Evolutionary conservation across 106 monocot genomes (phyloP), one percentile per base, ranked within the genome.

Genomic region (Dendrobium catenatum): DNA sequence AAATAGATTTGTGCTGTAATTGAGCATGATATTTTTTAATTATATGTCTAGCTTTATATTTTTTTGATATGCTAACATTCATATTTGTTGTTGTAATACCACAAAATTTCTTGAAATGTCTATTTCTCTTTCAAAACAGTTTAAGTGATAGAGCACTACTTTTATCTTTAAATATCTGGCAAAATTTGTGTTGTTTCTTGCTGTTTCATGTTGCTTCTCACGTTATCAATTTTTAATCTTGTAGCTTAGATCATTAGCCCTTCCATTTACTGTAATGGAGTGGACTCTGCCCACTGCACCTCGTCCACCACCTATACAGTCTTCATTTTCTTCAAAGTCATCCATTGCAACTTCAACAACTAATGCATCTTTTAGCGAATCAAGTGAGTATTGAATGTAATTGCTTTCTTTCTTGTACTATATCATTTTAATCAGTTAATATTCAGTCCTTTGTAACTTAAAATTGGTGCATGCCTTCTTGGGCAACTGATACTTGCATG

Each of bases 181-280:
- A 37, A 33, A 33, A 70, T 37, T 33, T 37, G 70, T 58, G n/a
- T 61, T 5, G 22, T 70, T 70, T 70, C 16, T 8, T 70, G n/a
- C 70, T 70, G 29, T 16, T 70, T 9, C 37, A 37, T 40, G 70
- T 5, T 68, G 27, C 67, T 70, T 70, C 29, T 33, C 29, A 70
- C 15, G 2, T n/a, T 33, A 70, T 37, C 13, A 70, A 4, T 19
- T 22, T 74, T 74, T 29, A 74, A 68, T 83, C 42, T 68, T 91
- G 90, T 90, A 99, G 99, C 89, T 99, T 85, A 93, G 99, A 86
- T 99, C 99, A 29, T 91, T 99, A 86, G 93, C 99, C 80, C 95
- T 99, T 87, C 99, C 99, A 78, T 99, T 99, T 91, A 91, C 99
- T 16, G 99, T 99, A 68, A 78, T 99, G 83, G 99, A 99, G 82